Evolutionary conservation across 441 rosid species (phyloP).

Genomic region (Dalechampia spathulata): DNA sequence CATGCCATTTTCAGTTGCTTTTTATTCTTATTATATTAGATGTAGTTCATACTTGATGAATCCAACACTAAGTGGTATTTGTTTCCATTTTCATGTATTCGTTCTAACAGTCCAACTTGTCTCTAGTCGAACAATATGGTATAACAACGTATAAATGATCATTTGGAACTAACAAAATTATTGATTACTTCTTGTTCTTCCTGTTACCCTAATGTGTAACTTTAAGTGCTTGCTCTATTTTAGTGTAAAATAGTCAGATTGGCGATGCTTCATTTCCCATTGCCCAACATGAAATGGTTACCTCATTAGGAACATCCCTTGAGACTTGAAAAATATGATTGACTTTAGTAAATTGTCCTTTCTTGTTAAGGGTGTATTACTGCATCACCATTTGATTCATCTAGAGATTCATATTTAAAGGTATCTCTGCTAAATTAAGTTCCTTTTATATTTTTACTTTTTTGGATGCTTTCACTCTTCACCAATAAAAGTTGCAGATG

Average conservation of each 20-base stretch:
- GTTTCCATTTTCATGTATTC: not conserved
- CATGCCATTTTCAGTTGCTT: conserved; percentile 7
- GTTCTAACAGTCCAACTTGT: not conserved
- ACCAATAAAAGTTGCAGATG: not conserved
- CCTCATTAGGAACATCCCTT: not conserved
- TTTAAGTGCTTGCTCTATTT: not conserved
- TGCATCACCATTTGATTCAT: not conserved
- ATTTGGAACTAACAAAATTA: not conserved
- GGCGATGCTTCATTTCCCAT: not conserved
- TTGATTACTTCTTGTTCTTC: not conserved
- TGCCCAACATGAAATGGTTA: not conserved
- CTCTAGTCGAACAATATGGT: not conserved
- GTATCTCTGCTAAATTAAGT: no score
- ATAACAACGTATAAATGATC: not conserved
- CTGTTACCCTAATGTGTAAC: not conserved
- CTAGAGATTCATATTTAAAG: not conserved
- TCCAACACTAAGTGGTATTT: not conserved
- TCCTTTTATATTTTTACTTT: no score
- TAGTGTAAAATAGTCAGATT: not conserved
- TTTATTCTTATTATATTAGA: not conserved
- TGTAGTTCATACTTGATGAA: not conserved
- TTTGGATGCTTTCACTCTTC: not conserved
- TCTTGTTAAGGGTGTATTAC: not conserved
- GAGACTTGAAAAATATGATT: not conserved
- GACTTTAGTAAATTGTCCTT: no score